Evolutionary conservation across 2,329 filamentous ascomycete species (phyloP), one percentile per base, ranked within the genome.

Genomic region (Fusarium avenaceum): DNA sequence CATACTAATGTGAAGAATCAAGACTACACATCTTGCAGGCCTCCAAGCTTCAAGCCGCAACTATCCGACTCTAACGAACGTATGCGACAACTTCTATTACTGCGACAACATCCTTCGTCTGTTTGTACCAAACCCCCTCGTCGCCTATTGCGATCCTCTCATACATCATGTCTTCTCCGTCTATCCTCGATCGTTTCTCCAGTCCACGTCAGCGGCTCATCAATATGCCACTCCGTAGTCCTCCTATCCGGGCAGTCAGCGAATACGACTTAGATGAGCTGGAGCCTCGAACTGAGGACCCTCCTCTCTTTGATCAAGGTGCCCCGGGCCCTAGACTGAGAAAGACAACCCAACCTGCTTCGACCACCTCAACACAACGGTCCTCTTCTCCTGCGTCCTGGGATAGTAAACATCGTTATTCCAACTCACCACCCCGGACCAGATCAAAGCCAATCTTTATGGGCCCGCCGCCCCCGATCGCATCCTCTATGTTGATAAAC

Each of bases 391-490:
- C 66, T 38, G 49, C 56, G 22, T 71, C 65, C 1, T 63, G 51
- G 47, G 69, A 74, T 28, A 70, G 69, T 45, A 74, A 70, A 48
- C 69, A 64, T 48, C 79, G 73, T 64, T 75, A 72, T 28, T 64
- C 67, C 8, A 75, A 69, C 14, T 79, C 80, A 2, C 67, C 76
- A 11, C 77, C 78, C 7, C 78, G 76, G 53, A 64, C 62, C 22
- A 78, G 73, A 48, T 69, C 69, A 10, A 78, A 73, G 14, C 62
- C 76, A 4, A 77, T 86, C 44, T 86, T 86, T 57, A 72, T 77
- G 4, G 83, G 84, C 2, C 84, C 85, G 1, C 85, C 85, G 0
- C 83, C 85, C 1, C 85, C 85, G 6, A 86, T 87, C 57, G 79
- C 82, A 7, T 85, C 84, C 0, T 76, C 79, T 4, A 59, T 82